Evolutionary conservation across 2,329 filamentous ascomycete species (phyloP).

Genomic region (Xylariaceae sp.): DNA sequence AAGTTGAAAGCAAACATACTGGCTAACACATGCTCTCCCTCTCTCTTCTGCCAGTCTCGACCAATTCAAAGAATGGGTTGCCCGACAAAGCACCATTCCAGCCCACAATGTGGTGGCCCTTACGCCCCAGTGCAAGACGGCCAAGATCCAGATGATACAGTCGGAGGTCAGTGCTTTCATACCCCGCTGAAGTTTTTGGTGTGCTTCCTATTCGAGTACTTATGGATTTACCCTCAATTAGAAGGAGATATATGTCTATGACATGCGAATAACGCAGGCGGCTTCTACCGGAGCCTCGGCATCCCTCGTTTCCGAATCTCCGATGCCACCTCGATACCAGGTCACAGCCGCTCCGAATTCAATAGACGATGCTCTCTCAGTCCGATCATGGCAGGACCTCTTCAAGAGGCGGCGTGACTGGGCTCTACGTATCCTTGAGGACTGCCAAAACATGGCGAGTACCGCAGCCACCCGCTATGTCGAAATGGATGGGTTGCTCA

Average conservation of each 20-base stretch:
- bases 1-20: not conserved
- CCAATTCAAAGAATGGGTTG: slow-evolving; percentile 76
- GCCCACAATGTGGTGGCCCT: slow-evolving; percentile 78
- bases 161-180: slow-evolving; percentile 57
- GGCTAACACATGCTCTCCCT: slow-evolving; percentile 14
- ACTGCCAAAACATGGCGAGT: slow-evolving; percentile 60
- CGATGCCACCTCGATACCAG: slow-evolving; percentile 49
- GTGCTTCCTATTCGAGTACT: slow-evolving; percentile 6
- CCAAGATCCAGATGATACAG: slow-evolving; percentile 73
- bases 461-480: slow-evolving; percentile 59
- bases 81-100: slow-evolving; percentile 66
- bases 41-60: slow-evolving; percentile 56
- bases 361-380: slow-evolving; percentile 70
- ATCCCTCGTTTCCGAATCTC: slow-evolving; percentile 43
- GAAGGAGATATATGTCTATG: slow-evolving; percentile 90
- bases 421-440: slow-evolving; percentile 65
- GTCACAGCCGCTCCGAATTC: slow-evolving; percentile 71
- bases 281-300: slow-evolving; percentile 42
- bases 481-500: slow-evolving; percentile 71
- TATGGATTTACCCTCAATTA: slow-evolving; percentile 32
- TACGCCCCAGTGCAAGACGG: slow-evolving; percentile 75
- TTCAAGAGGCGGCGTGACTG: slow-evolving; percentile 77
- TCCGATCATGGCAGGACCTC: slow-evolving; percentile 82
- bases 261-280: slow-evolving; percentile 66
- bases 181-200: not conserved